Evolutionary conservation across 2,329 filamentous ascomycete genomes (phyloP).

Genomic region (Bipolaris oryzae): DNA sequence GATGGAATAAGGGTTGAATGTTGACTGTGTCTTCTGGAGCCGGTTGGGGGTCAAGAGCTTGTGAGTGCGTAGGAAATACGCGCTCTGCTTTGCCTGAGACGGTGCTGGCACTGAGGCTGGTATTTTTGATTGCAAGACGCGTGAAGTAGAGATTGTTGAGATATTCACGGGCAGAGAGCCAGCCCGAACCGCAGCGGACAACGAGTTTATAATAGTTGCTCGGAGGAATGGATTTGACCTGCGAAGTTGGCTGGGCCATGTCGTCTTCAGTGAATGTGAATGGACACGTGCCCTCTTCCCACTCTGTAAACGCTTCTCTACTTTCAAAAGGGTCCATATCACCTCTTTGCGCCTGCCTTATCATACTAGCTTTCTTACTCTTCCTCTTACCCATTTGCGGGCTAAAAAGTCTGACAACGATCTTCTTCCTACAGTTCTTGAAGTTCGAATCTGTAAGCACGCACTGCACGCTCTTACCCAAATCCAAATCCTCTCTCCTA

Average conservation of each 20-base stretch:
- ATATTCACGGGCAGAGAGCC: conserved; percentile 39
- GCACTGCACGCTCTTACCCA: conserved; percentile 39
- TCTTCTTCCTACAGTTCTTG: conserved; percentile 22
- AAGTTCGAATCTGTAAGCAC: conserved; percentile 27
- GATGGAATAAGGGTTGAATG: conserved; percentile 39
- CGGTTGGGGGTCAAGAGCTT: conserved; percentile 9
- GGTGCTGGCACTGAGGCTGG: neutral
- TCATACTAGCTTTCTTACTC: neutral
- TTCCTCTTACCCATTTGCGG: conserved; percentile 17
- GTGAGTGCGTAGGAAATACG: conserved; percentile 5
- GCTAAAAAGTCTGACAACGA: conserved; percentile 36
- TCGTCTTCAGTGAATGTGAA: neutral
- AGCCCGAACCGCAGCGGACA: conserved; percentile 38
- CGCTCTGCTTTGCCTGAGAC: conserved; percentile 2
- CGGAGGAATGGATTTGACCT: neutral
- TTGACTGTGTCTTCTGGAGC: conserved; percentile 23
- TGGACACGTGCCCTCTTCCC: neutral
- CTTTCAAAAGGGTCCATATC: conserved; percentile 11
- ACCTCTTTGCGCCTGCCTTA: neutral
- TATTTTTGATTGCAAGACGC: conserved; percentile 12
- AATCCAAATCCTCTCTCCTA: conserved; percentile 15
- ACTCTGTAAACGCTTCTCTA: neutral
- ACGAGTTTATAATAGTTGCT: conserved; percentile 32
- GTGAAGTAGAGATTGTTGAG: conserved; percentile 35
- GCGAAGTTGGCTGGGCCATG: neutral